These are phyloP conservation scores for Pythium volutum DNA, from an alignment of 352 stramenopile genomes.

Conservation along the genomic window DNA sequence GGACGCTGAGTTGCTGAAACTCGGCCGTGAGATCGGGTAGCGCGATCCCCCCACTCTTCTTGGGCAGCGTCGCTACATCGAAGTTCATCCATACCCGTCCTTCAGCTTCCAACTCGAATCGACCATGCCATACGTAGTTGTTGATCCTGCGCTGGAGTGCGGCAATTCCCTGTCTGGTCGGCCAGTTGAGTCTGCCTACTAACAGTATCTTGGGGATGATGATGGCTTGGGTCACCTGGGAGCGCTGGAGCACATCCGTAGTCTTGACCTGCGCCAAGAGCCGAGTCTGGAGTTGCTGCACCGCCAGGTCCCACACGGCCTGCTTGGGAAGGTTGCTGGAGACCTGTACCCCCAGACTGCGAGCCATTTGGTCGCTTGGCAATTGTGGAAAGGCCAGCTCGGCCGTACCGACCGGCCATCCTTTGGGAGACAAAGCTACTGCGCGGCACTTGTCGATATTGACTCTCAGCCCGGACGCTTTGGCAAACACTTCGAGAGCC, in stretches of 20 bases:
- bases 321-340: neutral
- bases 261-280: slow-evolving; percentile 6
- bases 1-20: neutral
- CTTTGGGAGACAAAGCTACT: too few species aligned
- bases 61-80: neutral
- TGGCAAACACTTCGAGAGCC: neutral
- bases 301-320: neutral
- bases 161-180: neutral
- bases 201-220: slow-evolving; percentile 10
- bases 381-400: neutral
- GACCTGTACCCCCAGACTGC: neutral
- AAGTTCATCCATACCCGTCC: neutral
- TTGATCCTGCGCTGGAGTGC: neutral
- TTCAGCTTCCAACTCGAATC: neutral
- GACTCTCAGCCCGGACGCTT: neutral
- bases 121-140: slow-evolving; percentile 10
- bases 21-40: neutral
- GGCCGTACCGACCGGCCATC: too few species aligned
- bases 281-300: neutral
- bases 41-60: neutral
- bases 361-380: neutral
- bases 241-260: slow-evolving; percentile 10
- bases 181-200: slow-evolving; percentile 3
- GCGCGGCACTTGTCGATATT: slow-evolving; percentile 3
- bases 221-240: neutral